Evolutionary conservation across 352 stramenopile genomes (phyloP).

Genomic region (Globisporangium splendens): DNA sequence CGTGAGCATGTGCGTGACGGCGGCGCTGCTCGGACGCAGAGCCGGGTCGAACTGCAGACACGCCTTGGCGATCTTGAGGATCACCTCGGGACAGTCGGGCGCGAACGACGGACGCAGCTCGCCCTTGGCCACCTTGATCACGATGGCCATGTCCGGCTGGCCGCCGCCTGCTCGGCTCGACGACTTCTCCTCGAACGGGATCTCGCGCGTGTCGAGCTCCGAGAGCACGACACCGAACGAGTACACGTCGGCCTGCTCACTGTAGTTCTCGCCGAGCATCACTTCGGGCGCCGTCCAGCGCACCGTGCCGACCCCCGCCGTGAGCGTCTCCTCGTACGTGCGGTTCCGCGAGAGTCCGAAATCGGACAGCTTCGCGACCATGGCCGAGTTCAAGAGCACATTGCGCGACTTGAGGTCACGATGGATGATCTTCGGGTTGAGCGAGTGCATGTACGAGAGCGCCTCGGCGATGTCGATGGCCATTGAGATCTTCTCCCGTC

Average conservation of each 20-base stretch:
- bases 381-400: conserved; percentile 71
- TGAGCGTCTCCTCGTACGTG: conserved; percentile 84
- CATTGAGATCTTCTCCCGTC: conserved; percentile 82
- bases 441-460: conserved; percentile 82
- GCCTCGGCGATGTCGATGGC: conserved; percentile 79
- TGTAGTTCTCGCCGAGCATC: conserved; percentile 87
- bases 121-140: conserved; percentile 76
- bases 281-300: conserved; percentile 86
- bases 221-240: conserved; percentile 86
- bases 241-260: conserved; percentile 84
- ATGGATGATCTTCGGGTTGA: conserved; percentile 81
- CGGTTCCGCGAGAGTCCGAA: conserved; percentile 81
- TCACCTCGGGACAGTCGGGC: conserved; percentile 33
- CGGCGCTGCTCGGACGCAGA: conserved; percentile 64
- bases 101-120: conserved; percentile 77
- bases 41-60: conserved; percentile 85
- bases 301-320: conserved; percentile 76
- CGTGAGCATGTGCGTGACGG: conserved; percentile 77
- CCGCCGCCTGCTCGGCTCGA: conserved; percentile 50
- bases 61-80: conserved; percentile 71
- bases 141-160: conserved; percentile 77
- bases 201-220: conserved; percentile 84
- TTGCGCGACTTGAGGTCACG: conserved; percentile 84
- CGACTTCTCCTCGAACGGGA: conserved; percentile 85
- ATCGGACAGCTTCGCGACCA: conserved; percentile 83